Percentiles rank a stretch among this genome's conserved stretches.
phyloP scores from a whole-genome alignment of 495 filamentous ascomycete species.

The Xylaria nigripes region DNA sequence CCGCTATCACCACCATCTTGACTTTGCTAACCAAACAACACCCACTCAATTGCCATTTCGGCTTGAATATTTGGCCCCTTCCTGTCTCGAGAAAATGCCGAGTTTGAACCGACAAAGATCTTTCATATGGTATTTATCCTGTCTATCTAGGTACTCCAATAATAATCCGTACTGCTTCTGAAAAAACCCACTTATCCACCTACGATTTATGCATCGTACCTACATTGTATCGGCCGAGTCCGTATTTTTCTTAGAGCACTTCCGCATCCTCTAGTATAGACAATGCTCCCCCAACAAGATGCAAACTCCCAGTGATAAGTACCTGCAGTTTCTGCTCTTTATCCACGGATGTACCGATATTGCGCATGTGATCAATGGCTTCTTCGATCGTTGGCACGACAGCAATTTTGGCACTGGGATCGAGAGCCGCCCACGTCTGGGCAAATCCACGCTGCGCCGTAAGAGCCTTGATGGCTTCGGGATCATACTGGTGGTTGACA shows the following conservation, averaged over 20 bases:
- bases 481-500: slow-evolving; percentile 64
- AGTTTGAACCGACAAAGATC: slow-evolving; percentile 7
- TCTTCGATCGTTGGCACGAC: slow-evolving; percentile 79
- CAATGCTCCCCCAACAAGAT: slow-evolving; percentile 53
- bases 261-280: slow-evolving; percentile 39
- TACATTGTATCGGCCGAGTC: neutral
- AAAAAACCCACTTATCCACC: no score
- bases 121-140: slow-evolving; percentile 6
- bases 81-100: neutral
- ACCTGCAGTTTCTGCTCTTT: slow-evolving; percentile 33
- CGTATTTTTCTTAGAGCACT: slow-evolving; percentile 23
- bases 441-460: slow-evolving; percentile 69
- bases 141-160: neutral
- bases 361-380: slow-evolving; percentile 60
- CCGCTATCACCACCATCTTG: no score
- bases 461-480: slow-evolving; percentile 56
- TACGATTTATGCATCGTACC: no score
- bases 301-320: slow-evolving; percentile 55
- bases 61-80: no score
- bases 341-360: slow-evolving; percentile 27
- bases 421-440: slow-evolving; percentile 60
- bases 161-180: slow-evolving; percentile 3
- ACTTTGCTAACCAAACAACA: no score
- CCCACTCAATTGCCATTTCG: no score
- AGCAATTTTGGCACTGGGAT: slow-evolving; percentile 49